Base-by-base conservation (phyloP, 495 filamentous ascomycete species). In the Neurospora africana region DNA sequence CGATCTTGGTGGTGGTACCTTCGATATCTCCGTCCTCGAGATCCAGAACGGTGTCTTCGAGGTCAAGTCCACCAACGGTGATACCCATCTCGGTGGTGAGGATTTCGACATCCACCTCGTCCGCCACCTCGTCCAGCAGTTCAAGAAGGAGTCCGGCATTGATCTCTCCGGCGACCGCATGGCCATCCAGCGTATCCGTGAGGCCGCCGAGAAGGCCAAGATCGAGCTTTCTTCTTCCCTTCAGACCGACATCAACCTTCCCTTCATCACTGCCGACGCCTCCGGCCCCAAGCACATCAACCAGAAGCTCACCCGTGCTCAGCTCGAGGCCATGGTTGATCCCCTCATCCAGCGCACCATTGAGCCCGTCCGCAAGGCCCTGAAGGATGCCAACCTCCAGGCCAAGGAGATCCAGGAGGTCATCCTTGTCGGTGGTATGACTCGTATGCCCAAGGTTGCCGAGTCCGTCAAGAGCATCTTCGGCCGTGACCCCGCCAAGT, bases 181-280 rank as follows among this genome's bases (percentile, higher is more conserved):
- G 95, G 95, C 95, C 72, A 96, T 99, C 77, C 95, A 99, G 87
- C 89, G 95, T 86, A 98, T 99, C 82, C 95, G 95, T 84, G 95
- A 99, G 86, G 95, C 95, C 74, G 95, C 96, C 74, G 95, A 99
- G 89, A 99, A 99, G 90, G 95, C 95, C 80, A 99, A 99, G 92
- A 99, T 98, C 79, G 95, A 99, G 85, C 88, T 99, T 74, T 98
- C 95, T 4, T 98, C 94, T 27, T 92, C 93, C 70, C 89, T 95
- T 76, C 95, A 98, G 84, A 99, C 95, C 72, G 95, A 99, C 82
- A 98, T 98, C 85, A 97, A 95, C 85, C 91, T 98, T 72, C 96
- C 95, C 73, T 99, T 98, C 90, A 99, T 99, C 84, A 96, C 93
- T 79, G 95, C 95, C 75, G 94, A 97, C 82, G 87, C 94, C 72